Evolutionary conservation across 2,329 filamentous ascomycete species (phyloP).

Genomic region (Diaporthe capsici): DNA sequence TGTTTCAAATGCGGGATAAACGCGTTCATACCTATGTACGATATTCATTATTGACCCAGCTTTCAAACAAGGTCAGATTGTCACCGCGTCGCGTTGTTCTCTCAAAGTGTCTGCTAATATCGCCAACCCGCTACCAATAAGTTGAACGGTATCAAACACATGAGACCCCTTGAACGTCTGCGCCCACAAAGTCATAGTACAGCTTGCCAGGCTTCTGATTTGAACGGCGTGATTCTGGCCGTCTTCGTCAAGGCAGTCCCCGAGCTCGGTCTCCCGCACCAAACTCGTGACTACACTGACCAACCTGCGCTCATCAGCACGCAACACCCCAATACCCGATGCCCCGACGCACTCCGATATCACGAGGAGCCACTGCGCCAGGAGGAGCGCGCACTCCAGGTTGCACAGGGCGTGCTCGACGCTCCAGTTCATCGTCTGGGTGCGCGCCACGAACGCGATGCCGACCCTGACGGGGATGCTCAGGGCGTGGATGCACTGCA

Average conservation of each 20-base stretch:
- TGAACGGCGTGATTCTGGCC: background rate
- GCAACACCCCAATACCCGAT: background rate
- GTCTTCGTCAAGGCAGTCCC: background rate
- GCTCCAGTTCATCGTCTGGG: constrained; percentile 68
- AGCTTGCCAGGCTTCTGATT: background rate
- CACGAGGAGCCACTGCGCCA: constrained; percentile 58
- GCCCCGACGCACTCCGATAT: constrained; percentile 23
- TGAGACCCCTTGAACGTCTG: background rate
- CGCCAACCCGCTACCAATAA: background rate
- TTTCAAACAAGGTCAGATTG: background rate
- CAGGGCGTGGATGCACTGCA: constrained; percentile 67
- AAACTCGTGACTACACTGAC: background rate
- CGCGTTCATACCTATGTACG: background rate
- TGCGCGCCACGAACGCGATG: constrained; percentile 65
- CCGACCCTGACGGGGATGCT: constrained; percentile 68
- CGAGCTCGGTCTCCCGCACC: constrained; percentile 1
- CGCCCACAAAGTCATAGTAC: background rate
- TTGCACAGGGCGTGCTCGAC: constrained; percentile 68
- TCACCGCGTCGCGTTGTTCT: too few relatives aligned
- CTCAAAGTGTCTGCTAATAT: background rate
- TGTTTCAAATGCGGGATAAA: too few relatives aligned
- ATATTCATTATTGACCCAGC: background rate
- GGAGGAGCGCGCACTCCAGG: constrained; percentile 64
- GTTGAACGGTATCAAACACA: constrained; percentile 5
- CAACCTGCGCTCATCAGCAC: constrained; percentile 2